Evolutionary conservation across 345 rosid species (phyloP), one percentile per base, ranked within the genome.

Genomic region (Punica granatum): DNA sequence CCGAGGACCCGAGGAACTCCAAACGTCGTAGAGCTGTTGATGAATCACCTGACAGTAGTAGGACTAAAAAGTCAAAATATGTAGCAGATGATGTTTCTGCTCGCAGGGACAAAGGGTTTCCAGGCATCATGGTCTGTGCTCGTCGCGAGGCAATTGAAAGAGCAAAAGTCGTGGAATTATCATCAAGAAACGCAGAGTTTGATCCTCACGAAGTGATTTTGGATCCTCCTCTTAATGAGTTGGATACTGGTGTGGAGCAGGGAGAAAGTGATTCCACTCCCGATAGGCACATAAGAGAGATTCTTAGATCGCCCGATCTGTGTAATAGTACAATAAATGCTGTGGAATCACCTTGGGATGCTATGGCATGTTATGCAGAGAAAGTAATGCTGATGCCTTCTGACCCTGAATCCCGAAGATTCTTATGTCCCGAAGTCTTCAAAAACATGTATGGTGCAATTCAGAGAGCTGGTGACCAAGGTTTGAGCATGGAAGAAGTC

Each of bases 391-490:
- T 74, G 14, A 77, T 75, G 61, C 69, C 75, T 72, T 71, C 73
- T 74, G 86, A 66, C 63, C 51, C 70, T 66, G 49, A 63, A 63
- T 66, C 75, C 60, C 61, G 32, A 30, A 69, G 75, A 80, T 63
- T 67, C 61, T 67, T 78, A 69, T 63, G 63, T 79, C 88, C 90
- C 31, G 76, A 70, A 74, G 77, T 80, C 70, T 85, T 94, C 63
- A 83, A 78, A 81, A 71, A 76, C 67, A 64, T 84, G 69, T 82
- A 79, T 74, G 34, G 71, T 73, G 84, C 83, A 56, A 86, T 91
- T 81, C 84, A 89, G 78, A 88, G 80, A 81, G 89, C 96, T 69
- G 99, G 99, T 72, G 99, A 94, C 77, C 97, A 89, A 78, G 99
- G 99, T 60, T 75, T 91, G 84, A 80, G 84, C 76, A 65, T 82